These are phyloP conservation scores for Aaosphaeria pasadenensis DNA, from an alignment of 2,329 filamentous ascomycete genomes.

Conservation along the genomic window DNA sequence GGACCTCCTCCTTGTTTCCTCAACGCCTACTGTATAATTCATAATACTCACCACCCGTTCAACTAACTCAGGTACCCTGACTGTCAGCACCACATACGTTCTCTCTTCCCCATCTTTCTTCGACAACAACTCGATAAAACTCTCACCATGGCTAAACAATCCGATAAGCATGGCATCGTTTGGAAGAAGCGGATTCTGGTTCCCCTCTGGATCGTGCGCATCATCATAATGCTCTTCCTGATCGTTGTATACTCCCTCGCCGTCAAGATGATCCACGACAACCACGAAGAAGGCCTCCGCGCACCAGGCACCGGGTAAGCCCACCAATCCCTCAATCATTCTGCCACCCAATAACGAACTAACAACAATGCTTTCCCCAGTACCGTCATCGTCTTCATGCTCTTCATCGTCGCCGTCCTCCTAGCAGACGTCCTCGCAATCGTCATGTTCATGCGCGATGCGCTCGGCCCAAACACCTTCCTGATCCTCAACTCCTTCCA, in stretches of 20 bases:
- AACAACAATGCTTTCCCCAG: conserved; percentile 13
- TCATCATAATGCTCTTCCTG: conserved; percentile 31
- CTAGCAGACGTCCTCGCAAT: conserved; percentile 30
- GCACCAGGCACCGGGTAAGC: conserved; percentile 17
- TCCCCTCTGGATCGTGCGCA: conserved; percentile 35
- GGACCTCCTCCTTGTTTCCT: too few species aligned
- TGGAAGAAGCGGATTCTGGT: conserved; percentile 40
- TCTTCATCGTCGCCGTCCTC: conserved; percentile 30
- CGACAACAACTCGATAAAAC: neutral
- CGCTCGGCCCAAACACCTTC: conserved; percentile 12
- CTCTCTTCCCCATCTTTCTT: neutral
- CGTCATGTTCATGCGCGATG: conserved; percentile 1
- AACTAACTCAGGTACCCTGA: neutral
- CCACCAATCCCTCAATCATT: neutral
- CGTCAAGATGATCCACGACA: conserved; percentile 15
- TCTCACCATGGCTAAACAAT: neutral
- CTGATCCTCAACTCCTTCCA: conserved; percentile 16
- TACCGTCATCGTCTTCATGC: conserved; percentile 27
- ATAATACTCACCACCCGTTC: too few species aligned
- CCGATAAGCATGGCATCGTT: neutral
- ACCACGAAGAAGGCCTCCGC: conserved; percentile 1
- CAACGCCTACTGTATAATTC: too few species aligned
- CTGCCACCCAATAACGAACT: conserved; percentile 18
- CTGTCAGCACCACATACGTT: neutral
- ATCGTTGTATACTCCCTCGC: conserved; percentile 24